phyloP scores from a whole-genome alignment of 1,139 yeast species.

The Suhomyces atakaporum region DNA sequence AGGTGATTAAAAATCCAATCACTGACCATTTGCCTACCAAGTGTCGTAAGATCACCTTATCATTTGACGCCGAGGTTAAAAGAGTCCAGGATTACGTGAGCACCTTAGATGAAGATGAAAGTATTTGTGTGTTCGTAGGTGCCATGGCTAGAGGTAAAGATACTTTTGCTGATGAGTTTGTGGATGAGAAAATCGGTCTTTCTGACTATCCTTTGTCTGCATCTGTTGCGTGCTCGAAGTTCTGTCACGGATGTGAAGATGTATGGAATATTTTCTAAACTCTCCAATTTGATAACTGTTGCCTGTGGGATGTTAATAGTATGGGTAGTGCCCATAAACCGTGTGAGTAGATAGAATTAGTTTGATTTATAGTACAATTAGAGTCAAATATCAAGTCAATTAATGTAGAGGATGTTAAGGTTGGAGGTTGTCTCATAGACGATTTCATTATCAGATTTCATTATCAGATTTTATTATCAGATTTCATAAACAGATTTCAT shows the following conservation, averaged over 20 bases:
- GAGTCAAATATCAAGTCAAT: too few relatives aligned
- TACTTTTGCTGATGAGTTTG: constrained; percentile 93
- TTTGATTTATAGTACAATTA: too few relatives aligned
- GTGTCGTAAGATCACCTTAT: constrained; percentile 88
- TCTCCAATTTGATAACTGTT: background rate
- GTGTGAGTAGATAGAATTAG: too few relatives aligned
- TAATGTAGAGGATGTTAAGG: too few relatives aligned
- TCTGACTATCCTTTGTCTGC: constrained; percentile 96
- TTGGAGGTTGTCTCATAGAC: too few relatives aligned
- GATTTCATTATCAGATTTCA: too few relatives aligned
- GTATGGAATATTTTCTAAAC: constrained; percentile 76
- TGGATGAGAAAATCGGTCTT: constrained; percentile 94
- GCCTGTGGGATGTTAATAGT: too few relatives aligned
- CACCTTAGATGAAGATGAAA: constrained; percentile 81
- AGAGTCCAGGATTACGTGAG: constrained; percentile 87
- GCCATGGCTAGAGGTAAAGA: constrained; percentile 99
- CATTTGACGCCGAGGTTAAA: constrained; percentile 89
- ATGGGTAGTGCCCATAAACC: too few relatives aligned
- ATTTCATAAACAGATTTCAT: too few relatives aligned
- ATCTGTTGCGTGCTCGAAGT: constrained; percentile 96
- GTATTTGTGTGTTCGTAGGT: constrained; percentile 97
- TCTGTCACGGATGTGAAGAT: constrained; percentile 98
- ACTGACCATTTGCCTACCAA: constrained; percentile 96
- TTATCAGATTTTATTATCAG: too few relatives aligned
- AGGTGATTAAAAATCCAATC: constrained; percentile 94